Conservation (phyloP, 1,139 yeast species). For the Scheffersomyces titani region DNA sequence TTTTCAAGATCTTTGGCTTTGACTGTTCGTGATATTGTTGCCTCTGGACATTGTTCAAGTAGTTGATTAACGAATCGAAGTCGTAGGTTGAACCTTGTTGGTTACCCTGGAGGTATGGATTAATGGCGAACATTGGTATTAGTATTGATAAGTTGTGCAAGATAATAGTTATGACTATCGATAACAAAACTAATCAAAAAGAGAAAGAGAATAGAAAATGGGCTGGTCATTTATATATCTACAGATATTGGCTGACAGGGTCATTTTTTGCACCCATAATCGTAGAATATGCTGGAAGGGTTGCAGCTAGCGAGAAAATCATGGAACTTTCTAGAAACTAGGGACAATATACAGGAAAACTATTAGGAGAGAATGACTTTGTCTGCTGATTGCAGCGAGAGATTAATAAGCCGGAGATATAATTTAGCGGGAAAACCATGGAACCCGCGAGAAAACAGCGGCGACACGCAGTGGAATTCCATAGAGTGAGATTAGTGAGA, state of each 20-base stretch:
- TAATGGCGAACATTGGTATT: slow-evolving; percentile 1
- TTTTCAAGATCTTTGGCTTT: slow-evolving; percentile 36
- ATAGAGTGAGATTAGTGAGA: background rate
- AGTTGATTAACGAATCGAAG: slow-evolving; percentile 8
- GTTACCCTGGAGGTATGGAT: slow-evolving; percentile 6
- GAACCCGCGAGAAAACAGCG: background rate
- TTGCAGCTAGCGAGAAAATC: background rate
- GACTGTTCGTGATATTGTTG: slow-evolving; percentile 13
- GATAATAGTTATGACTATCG: background rate
- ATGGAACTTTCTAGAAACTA: background rate
- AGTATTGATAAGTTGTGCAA: background rate
- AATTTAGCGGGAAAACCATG: background rate
- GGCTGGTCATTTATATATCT: background rate
- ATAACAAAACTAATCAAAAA: background rate
- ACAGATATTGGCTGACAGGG: background rate
- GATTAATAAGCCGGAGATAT: background rate
- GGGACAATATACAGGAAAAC: background rate
- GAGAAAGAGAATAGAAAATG: background rate
- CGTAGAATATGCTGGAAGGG: background rate
- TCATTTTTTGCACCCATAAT: background rate
- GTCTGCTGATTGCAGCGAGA: background rate
- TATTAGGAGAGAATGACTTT: background rate
- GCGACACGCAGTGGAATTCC: background rate
- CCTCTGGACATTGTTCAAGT: slow-evolving; percentile 8
- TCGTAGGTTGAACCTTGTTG: slow-evolving; percentile 6